phyloP scores from a whole-genome alignment of 805 yeast genomes.

The Candida morakotiae region DNA sequence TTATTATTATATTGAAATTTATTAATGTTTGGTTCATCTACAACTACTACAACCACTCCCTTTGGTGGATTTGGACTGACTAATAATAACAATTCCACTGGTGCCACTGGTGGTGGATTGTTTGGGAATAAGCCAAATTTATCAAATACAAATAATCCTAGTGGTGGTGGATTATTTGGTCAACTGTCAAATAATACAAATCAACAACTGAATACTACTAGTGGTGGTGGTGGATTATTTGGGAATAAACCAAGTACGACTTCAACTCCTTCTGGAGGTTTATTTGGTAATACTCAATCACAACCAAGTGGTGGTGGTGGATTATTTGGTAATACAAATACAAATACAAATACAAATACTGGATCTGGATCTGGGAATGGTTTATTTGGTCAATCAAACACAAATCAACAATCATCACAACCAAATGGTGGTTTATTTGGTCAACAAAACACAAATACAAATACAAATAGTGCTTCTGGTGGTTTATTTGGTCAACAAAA shows the following conservation, averaged over 20 bases:
- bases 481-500: slow-evolving; percentile 20
- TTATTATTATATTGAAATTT: no score
- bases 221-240: slow-evolving; percentile 9
- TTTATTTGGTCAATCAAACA: slow-evolving; percentile 7
- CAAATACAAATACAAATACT: slow-evolving; percentile 2
- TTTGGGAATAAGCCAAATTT: slow-evolving; percentile 14
- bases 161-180: slow-evolving; percentile 20
- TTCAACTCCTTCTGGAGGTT: slow-evolving; percentile 16
- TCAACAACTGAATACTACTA: slow-evolving; percentile 8
- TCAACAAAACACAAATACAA: slow-evolving; percentile 7
- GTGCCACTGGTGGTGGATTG: slow-evolving; percentile 32
- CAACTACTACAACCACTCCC: no score
- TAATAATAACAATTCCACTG: background rate
- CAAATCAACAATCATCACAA: slow-evolving; percentile 9
- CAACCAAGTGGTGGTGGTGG: slow-evolving; percentile 9
- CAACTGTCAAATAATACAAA: slow-evolving; percentile 9
- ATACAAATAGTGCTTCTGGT: slow-evolving; percentile 10
- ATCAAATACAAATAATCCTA: slow-evolving; percentile 2
- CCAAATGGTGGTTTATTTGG: slow-evolving; percentile 24
- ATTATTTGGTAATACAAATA: slow-evolving; percentile 11
- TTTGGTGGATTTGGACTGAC: background rate
- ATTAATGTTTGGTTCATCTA: no score
- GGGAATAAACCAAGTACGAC: slow-evolving; percentile 8
- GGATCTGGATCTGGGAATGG: slow-evolving; percentile 1
- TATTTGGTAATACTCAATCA: slow-evolving; percentile 16